Conservation (phyloP, 208 protist genomes). For the Phytomonas serpens region DNA sequence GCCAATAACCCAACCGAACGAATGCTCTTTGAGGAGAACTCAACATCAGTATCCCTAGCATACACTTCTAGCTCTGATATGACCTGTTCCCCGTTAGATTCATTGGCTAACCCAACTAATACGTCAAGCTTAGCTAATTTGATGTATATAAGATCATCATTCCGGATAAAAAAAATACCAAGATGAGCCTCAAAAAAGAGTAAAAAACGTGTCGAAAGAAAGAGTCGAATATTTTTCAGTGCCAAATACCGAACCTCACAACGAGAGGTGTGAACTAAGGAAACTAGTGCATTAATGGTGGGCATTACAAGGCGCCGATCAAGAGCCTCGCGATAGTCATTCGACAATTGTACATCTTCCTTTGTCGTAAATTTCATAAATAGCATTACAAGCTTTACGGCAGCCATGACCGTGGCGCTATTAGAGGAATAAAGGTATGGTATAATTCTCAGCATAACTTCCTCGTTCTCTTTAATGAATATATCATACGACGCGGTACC, state of each 20-base stretch:
- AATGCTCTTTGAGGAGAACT: constrained; percentile 95
- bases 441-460: constrained; percentile 89
- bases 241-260: constrained; percentile 97
- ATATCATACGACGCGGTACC: background rate
- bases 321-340: constrained; percentile 18
- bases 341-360: constrained; percentile 6
- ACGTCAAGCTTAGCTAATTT: constrained; percentile 99
- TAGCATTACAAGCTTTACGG: constrained; percentile 82
- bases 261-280: constrained; percentile 54
- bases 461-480: constrained; percentile 29
- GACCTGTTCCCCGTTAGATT: constrained; percentile 81
- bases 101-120: constrained; percentile 91
- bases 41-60: constrained; percentile 94
- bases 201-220: constrained; percentile 75
- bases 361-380: constrained; percentile 42
- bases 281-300: constrained; percentile 87
- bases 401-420: constrained; percentile 92
- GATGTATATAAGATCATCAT: constrained; percentile 98
- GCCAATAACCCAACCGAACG: constrained; percentile 94
- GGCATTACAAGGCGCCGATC: constrained; percentile 49
- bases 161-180: constrained; percentile 96
- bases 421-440: constrained; percentile 95
- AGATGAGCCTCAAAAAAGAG: constrained; percentile 67
- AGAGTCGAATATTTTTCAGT: constrained; percentile 96
- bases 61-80: constrained; percentile 93